Evolutionary conservation across 805 yeast species (phyloP), one percentile per base, ranked within the genome.

Genomic region (Brettanomyces nanus): DNA sequence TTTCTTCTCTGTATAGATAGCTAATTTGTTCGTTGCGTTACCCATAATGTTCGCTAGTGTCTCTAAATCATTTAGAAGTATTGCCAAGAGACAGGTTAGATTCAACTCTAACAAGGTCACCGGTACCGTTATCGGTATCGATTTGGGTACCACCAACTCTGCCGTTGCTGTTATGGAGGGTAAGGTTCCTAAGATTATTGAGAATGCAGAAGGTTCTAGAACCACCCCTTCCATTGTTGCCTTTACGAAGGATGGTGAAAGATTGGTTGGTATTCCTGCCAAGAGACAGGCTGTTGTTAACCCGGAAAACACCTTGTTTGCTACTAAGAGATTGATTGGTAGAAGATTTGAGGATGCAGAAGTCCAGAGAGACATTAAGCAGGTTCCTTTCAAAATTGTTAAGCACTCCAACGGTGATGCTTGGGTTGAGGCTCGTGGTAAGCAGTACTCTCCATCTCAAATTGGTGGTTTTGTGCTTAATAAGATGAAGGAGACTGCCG

Each of bases 401-500:
- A 68, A 73, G 42, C 73, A 71, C 52, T 56, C 61, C 10, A 76
- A 75, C 51, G 85, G 84, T 28, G 85, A 80, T 48, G 89, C 89
- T 6, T 78, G 84, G 75, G 62, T 83, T 28, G 68, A 66, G 37
- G 61, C 72, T 19, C 63, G 66, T 31, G 72, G 71, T 23, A 57
- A 60, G 40, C 53, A 49, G 36, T 64, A 72, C 46, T 74, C 86
- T 5, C 92, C 90, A 4, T 68, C 84, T 28, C 85, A 81, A 49
- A 76, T 82, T 33, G 78, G 87, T 47, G 82, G 85, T 19, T 65
- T 68, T 31, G 70, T 87, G 48, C 76, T 87, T 58, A 85, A 85
- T 78, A 89, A 87, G 76, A 89, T 87, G 96, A 89, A 87, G 79
- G 96, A 89, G 73, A 89, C 96, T 50, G 96, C 97, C 49, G 95